These are phyloP conservation scores for Nissolia schottii DNA, from an alignment of 306 rosid species.

Conservation along the genomic window DNA sequence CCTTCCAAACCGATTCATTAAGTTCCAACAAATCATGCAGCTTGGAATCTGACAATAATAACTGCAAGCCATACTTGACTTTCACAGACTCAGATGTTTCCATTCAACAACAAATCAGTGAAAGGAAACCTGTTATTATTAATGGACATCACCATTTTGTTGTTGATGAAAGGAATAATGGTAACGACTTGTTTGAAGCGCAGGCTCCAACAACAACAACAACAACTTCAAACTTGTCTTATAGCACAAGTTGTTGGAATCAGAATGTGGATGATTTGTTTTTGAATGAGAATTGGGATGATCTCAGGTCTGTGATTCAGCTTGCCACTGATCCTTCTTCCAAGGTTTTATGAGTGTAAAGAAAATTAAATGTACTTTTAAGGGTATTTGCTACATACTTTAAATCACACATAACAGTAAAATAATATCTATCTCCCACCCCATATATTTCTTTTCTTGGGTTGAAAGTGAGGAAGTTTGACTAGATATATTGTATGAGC, in stretches of 20 bases:
- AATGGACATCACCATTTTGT: too few relatives aligned
- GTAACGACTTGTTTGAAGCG: slow-evolving; percentile 12
- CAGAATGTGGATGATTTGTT: slow-evolving; percentile 38
- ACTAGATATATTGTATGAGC: not conserved
- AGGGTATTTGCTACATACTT: not conserved
- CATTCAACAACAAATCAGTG: slow-evolving; percentile 30
- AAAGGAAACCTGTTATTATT: slow-evolving; percentile 27
- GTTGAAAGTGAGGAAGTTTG: not conserved
- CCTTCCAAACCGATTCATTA: slow-evolving; percentile 31
- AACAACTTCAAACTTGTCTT: too few relatives aligned
- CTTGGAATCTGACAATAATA: slow-evolving; percentile 51
- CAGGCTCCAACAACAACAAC: slow-evolving; percentile 37
- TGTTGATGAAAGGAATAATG: slow-evolving; percentile 24
- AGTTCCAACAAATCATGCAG: slow-evolving; percentile 58
- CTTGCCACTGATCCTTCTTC: slow-evolving; percentile 50
- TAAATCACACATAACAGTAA: not conserved
- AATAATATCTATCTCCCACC: not conserved
- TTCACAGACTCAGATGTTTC: slow-evolving; percentile 32
- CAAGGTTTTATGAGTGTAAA: slow-evolving; percentile 40
- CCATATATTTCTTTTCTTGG: not conserved
- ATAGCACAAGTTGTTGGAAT: slow-evolving; percentile 41
- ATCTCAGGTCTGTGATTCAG: slow-evolving; percentile 60
- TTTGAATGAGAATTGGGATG: slow-evolving; percentile 62
- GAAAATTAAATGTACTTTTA: not conserved
- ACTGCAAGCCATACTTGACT: slow-evolving; percentile 20